A percentile compares a stretch with the other conserved stretches of the same genome.
Conservation (phyloP, 768 basidiomycete species). For the Boletellus ananas region DNA sequence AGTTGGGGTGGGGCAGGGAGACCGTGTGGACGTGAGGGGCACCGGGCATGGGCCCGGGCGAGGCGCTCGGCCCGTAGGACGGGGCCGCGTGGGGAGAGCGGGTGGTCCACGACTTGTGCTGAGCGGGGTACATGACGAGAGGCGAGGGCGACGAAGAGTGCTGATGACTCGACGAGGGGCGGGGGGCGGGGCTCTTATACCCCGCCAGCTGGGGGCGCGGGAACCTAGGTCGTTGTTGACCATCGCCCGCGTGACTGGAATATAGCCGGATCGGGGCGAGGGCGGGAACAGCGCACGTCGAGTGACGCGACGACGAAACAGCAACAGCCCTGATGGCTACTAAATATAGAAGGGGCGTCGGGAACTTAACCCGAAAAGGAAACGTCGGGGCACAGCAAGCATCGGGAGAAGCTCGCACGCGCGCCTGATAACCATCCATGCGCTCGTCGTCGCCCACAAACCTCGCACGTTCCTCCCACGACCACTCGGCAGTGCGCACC, state of each 20-base stretch:
- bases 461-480: constrained; percentile 12
- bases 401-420: constrained; percentile 15
- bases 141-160: constrained; percentile 1
- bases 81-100: constrained; percentile 2
- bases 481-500: not conserved
- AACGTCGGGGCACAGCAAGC: constrained; percentile 19
- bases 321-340: constrained; percentile 15
- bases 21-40: constrained; percentile 28
- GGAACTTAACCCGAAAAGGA: constrained; percentile 10
- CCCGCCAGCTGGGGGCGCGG: constrained; percentile 12
- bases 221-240: constrained; percentile 16
- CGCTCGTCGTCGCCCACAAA: constrained; percentile 7
- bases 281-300: constrained; percentile 29
- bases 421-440: constrained; percentile 13
- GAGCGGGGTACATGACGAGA: constrained; percentile 21
- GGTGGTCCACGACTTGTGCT: constrained; percentile 22
- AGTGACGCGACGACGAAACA: constrained; percentile 13
- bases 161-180: constrained; percentile 21
- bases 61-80: constrained; percentile 9
- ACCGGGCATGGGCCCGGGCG: constrained; percentile 21
- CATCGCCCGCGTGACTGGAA: constrained; percentile 12
- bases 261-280: constrained; percentile 8
- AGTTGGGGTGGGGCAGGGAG: constrained; percentile 31
- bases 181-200: constrained; percentile 27
- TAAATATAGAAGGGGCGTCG: constrained; percentile 23